These are phyloP conservation scores for Penicillium polonicum DNA, from an alignment of 2,329 filamentous ascomycete genomes.

Conservation along the genomic window DNA sequence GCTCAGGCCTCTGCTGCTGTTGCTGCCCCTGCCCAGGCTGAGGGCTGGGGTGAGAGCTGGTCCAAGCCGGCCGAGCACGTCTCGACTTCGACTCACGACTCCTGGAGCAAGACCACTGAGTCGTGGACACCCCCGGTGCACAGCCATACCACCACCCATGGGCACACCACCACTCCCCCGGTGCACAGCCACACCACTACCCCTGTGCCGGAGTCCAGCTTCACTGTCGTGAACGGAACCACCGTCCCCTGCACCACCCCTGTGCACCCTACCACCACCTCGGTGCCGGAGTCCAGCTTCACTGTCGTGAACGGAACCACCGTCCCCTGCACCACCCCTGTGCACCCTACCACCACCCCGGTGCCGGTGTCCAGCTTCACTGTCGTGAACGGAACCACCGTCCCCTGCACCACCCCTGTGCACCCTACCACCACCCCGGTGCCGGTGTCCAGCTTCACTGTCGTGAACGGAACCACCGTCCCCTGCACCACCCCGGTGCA, in stretches of 20 bases:
- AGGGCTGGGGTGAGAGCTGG: constrained; percentile 13
- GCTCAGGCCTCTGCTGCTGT: constrained; percentile 5
- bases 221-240: neutral
- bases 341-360: constrained; percentile 1
- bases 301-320: neutral
- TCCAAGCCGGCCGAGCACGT: constrained; percentile 6
- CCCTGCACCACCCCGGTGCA: neutral
- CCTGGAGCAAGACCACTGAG: constrained; percentile 7
- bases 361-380: neutral
- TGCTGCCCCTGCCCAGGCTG: constrained; percentile 2
- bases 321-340: neutral
- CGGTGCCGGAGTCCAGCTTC: no score
- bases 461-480: neutral
- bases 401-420: neutral
- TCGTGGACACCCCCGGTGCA: constrained; percentile 3
- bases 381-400: neutral
- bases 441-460: no score
- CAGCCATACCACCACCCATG: neutral
- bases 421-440: constrained; percentile 1
- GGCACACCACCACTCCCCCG: neutral
- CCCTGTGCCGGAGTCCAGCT: neutral
- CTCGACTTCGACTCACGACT: constrained; percentile 4
- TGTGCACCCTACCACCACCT: neutral
- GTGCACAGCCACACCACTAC: constrained; percentile 1
- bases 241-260: neutral